Conservation (phyloP, 345 rosid species). For the Alliaria petiolata region DNA sequence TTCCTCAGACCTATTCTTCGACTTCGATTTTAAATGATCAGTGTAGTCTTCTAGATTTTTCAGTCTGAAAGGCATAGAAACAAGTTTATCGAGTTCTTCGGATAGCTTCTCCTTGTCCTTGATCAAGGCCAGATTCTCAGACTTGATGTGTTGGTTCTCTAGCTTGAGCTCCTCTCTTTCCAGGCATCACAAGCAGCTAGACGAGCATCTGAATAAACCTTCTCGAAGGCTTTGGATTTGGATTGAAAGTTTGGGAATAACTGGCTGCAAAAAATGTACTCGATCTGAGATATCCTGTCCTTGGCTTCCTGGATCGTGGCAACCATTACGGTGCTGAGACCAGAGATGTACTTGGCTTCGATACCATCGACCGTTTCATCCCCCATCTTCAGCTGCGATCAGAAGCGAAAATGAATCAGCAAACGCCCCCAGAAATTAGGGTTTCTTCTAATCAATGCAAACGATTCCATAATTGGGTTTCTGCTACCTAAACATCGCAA, state of each 20-base stretch:
- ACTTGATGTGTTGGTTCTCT: constrained; percentile 40
- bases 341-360: constrained; percentile 51
- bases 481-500: neutral
- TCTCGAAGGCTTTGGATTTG: constrained; percentile 48
- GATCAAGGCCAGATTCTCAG: constrained; percentile 41
- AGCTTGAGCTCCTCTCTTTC: constrained; percentile 51
- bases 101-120: constrained; percentile 39
- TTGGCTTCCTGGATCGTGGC: constrained; percentile 91
- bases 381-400: constrained; percentile 28
- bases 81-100: constrained; percentile 30
- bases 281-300: constrained; percentile 87
- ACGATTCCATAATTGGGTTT: neutral
- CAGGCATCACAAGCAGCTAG: constrained; percentile 51
- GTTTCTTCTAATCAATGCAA: neutral
- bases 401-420: neutral
- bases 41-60: constrained; percentile 32
- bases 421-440: neutral
- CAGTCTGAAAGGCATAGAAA: constrained; percentile 18
- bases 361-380: constrained; percentile 34
- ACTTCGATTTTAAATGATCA: constrained; percentile 35
- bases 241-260: constrained; percentile 66
- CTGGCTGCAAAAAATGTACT: constrained; percentile 83
- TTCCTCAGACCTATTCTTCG: constrained; percentile 40
- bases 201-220: constrained; percentile 47
- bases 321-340: constrained; percentile 71